Evolutionary conservation across 2,329 filamentous ascomycete genomes (phyloP).

Genomic region (Coleophoma cylindrospora): DNA sequence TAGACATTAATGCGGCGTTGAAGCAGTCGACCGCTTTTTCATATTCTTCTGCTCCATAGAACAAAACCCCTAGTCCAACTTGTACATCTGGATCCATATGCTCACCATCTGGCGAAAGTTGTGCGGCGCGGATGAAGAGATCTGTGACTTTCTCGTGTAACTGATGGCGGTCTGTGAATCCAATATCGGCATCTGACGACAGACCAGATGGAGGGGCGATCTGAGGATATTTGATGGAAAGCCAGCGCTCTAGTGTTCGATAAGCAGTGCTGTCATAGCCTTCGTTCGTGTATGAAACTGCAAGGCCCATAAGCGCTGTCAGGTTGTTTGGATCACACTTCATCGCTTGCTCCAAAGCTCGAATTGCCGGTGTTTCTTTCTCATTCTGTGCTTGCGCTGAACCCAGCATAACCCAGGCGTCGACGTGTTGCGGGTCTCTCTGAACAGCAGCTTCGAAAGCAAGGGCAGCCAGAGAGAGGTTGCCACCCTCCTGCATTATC

Average conservation of each 20-base stretch:
- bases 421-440: constrained; percentile 79
- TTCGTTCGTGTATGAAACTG: constrained; percentile 97
- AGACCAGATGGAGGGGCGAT: constrained; percentile 67
- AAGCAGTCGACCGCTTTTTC: constrained; percentile 99
- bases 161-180: constrained; percentile 87
- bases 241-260: constrained; percentile 92
- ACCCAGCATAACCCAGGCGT: constrained; percentile 91
- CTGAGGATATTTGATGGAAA: constrained; percentile 88
- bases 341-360: constrained; percentile 85
- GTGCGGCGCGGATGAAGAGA: constrained; percentile 87
- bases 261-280: constrained; percentile 97
- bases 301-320: constrained; percentile 87
- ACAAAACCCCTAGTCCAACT: constrained; percentile 91
- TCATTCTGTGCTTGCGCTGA: constrained; percentile 96
- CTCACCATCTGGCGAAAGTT: constrained; percentile 84
- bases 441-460: constrained; percentile 96
- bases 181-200: constrained; percentile 74
- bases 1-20: constrained; percentile 80
- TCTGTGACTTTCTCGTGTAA: constrained; percentile 88
- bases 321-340: constrained; percentile 85
- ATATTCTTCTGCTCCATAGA: constrained; percentile 97
- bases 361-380: constrained; percentile 93
- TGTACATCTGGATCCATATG: constrained; percentile 99
- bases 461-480: constrained; percentile 85
- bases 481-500: constrained; percentile 90